phyloP scores from a whole-genome alignment of 75 land plant species.

The Pinus albicaulis region DNA sequence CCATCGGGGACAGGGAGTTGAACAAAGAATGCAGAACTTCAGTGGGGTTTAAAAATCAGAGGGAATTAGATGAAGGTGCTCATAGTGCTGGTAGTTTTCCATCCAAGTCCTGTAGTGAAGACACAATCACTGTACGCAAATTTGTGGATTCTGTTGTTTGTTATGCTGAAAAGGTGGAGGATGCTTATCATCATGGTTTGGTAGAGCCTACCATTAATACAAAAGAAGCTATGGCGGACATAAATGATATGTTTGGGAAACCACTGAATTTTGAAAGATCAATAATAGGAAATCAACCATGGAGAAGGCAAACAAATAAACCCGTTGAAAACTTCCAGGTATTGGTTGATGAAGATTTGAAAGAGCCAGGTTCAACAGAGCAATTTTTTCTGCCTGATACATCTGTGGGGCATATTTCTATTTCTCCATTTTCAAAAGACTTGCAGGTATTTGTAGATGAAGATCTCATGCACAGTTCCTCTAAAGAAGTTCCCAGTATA shows the following conservation, averaged over 20 bases:
- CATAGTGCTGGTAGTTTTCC: too few relatives aligned
- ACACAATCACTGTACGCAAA: slow-evolving; percentile 43
- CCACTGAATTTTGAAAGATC: slow-evolving; percentile 55
- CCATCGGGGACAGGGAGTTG: too few relatives aligned
- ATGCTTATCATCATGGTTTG: slow-evolving; percentile 75
- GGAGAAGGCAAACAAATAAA: neutral
- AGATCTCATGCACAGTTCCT: slow-evolving; percentile 11
- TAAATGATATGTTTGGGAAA: slow-evolving; percentile 78
- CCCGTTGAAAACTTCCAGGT: slow-evolving; percentile 22
- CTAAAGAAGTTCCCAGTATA: neutral
- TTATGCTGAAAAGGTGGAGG: slow-evolving; percentile 47
- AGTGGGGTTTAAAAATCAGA: neutral
- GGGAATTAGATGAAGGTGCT: neutral
- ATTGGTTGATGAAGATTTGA: slow-evolving; percentile 17
- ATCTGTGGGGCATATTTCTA: neutral
- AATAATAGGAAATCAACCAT: neutral
- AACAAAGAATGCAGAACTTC: neutral
- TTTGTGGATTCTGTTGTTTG: slow-evolving; percentile 52
- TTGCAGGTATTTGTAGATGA: slow-evolving; percentile 24
- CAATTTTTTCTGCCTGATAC: neutral
- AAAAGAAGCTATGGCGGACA: slow-evolving; percentile 78
- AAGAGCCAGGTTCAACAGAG: slow-evolving; percentile 1
- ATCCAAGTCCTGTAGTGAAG: slow-evolving; percentile 3
- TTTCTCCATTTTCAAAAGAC: slow-evolving; percentile 3
- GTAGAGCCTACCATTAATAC: slow-evolving; percentile 80